A percentile compares a stretch with the other conserved stretches of the same genome.
These are phyloP conservation scores for Diplodia mutila DNA, from an alignment of 2,329 filamentous ascomycete genomes.

Conservation along the genomic window DNA sequence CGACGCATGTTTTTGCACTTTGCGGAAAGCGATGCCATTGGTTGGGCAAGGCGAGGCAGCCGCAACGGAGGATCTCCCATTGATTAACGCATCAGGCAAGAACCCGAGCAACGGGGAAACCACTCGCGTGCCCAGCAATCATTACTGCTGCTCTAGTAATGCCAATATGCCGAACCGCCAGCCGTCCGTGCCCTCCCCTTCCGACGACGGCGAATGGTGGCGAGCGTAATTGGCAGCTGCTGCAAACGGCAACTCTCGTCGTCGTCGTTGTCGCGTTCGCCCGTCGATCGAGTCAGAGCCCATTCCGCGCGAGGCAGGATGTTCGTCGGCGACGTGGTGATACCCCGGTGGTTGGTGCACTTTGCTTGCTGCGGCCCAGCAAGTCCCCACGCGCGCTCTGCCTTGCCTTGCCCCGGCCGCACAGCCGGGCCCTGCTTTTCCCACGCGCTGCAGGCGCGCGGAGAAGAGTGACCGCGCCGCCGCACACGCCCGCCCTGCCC, in stretches of 20 bases:
- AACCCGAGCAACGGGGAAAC: background rate
- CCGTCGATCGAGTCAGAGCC: background rate
- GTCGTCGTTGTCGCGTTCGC: background rate
- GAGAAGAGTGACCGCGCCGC: background rate
- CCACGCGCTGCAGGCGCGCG: background rate
- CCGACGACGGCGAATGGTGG: background rate
- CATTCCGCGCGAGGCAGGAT: background rate
- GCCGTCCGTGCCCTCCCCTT: background rate
- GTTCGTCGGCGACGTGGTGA: slow-evolving; percentile 1
- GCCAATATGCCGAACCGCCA: background rate
- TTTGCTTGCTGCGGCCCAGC: background rate
- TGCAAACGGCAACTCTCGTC: background rate
- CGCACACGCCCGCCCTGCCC: background rate
- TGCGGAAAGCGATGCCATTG: background rate
- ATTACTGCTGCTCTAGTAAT: background rate
- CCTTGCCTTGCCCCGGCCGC: background rate
- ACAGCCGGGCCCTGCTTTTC: too few species aligned
- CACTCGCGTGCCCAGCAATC: background rate
- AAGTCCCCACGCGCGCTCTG: background rate
- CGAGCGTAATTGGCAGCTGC: background rate
- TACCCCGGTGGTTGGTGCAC: slow-evolving; percentile 11
- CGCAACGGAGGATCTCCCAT: background rate
- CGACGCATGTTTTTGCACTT: background rate
- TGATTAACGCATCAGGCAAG: background rate
- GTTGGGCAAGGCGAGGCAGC: background rate